phyloP scores from a whole-genome alignment of 306 rosid species.

The Lupinus albus region DNA sequence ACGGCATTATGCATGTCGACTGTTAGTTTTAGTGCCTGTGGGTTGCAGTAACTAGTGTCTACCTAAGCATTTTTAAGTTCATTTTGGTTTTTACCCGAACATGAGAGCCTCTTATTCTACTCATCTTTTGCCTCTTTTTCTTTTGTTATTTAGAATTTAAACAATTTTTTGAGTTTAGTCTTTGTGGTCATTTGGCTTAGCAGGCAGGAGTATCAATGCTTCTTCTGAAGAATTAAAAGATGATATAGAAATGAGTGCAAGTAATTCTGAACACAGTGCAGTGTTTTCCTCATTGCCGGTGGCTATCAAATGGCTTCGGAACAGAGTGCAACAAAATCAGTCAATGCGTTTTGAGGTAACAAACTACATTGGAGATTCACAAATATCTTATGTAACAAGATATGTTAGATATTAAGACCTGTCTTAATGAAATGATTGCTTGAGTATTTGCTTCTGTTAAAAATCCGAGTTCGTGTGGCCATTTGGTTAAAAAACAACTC shows the following conservation, averaged over 20 bases:
- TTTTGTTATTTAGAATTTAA: neutral
- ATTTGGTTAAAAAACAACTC: neutral
- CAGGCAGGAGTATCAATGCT: constrained; percentile 47
- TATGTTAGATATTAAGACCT: neutral
- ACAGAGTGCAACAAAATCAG: constrained; percentile 60
- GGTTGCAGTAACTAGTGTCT: no score
- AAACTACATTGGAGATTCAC: neutral
- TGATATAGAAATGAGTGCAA: constrained; percentile 54
- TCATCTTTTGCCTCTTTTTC: neutral
- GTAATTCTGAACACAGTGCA: constrained; percentile 66
- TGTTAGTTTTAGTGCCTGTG: no score
- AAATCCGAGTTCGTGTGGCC: neutral
- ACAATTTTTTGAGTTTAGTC: constrained; percentile 23
- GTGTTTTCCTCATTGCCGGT: constrained; percentile 83
- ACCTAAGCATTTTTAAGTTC: neutral
- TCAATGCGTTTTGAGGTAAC: constrained; percentile 79
- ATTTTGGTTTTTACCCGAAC: neutral
- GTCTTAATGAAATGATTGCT: constrained; percentile 6
- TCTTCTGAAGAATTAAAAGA: constrained; percentile 59
- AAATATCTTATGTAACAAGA: constrained; percentile 1
- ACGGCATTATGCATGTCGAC: neutral
- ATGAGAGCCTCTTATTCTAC: neutral
- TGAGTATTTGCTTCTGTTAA: neutral
- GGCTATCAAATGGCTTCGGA: constrained; percentile 84
- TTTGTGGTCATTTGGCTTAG: constrained; percentile 27